Base-by-base conservation (phyloP, 305 asterid genomes). In the Petunia hybrid region DNA sequence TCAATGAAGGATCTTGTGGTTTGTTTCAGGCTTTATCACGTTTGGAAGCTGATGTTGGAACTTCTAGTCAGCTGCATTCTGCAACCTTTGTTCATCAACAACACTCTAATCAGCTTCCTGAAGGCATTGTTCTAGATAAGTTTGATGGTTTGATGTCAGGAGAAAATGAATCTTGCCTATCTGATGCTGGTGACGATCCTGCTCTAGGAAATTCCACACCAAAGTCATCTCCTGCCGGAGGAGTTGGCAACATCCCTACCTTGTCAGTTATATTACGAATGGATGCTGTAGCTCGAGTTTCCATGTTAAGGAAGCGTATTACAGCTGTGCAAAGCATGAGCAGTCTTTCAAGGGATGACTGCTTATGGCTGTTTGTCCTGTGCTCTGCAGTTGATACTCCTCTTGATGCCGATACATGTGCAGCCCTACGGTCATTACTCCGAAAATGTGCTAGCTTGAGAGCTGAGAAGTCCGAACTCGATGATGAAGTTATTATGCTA, bases 341-440 rank as follows among this genome's bases (percentile, higher is more conserved):
- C 84, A 69, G 48, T 1, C 16, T 92, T 36, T 43, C 91, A 40
- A 80, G 82, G 81, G 78, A 86, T 45, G 96, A 88, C 59, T 83
- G 92, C 85, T 77, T 88, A 43, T 95, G 98, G 99, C 62, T 95
- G 80, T 95, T 92, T 85, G 92, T 93, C 48, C 87, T 95, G 43
- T 95, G 98, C 64, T 94, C 85, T 3, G 91, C 94, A 4, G 90
- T 94, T 81, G 99, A 95, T 81, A 77, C 88, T 76, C 99, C 99
- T 16, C 90, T 94, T 45, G 90, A 88, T 81, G 95, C 93, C 0
- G 97, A 91, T 73, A 87, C 97, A 31, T 82, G 88, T 75, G 98
- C 99, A 13, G 88, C 97, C 56, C 88, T 95, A 69, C 86, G 99
- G 69, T 91, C 97, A 75, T 83, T 95, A 69, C 92, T 95, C 40